Percentiles rank a stretch among this genome's conserved stretches.
phyloP scores from a whole-genome alignment of 768 basidiomycete genomes.

The Kwoniella botswanensis region DNA sequence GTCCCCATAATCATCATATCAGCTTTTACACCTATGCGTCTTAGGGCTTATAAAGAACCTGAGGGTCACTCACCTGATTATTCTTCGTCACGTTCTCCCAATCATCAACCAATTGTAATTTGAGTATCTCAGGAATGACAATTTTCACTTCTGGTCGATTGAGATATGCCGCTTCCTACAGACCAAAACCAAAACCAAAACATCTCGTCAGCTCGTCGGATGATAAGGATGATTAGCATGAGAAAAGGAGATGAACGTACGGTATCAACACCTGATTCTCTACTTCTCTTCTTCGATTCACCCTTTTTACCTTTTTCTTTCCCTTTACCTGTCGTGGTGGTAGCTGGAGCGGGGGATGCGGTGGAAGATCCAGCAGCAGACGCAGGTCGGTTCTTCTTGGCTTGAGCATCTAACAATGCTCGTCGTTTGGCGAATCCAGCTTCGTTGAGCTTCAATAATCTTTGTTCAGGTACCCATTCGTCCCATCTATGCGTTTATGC shows the following conservation, averaged over 20 bases:
- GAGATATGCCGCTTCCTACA: constrained; percentile 72
- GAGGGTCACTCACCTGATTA: constrained; percentile 67
- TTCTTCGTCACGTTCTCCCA: constrained; percentile 98
- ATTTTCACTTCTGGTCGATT: constrained; percentile 89
- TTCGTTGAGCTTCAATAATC: constrained; percentile 85
- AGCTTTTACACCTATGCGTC: neutral
- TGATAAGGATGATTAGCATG: neutral
- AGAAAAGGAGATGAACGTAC: constrained; percentile 31
- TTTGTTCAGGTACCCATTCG: constrained; percentile 86
- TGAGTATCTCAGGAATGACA: constrained; percentile 84
- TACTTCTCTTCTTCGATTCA: constrained; percentile 69
- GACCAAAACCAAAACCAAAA: neutral
- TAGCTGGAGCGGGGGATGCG: constrained; percentile 23
- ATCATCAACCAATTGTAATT: constrained; percentile 88
- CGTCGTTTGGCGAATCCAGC: constrained; percentile 79
- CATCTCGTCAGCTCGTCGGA: neutral
- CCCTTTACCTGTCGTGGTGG: constrained; percentile 27
- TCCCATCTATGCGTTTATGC: constrained; percentile 72
- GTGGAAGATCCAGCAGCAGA: constrained; percentile 31
- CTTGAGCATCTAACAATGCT: constrained; percentile 63
- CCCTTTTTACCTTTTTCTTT: constrained; percentile 56
- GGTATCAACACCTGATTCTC: constrained; percentile 50
- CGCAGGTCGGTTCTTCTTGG: constrained; percentile 59
- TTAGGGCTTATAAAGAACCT: too few species aligned
- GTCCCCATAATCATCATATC: neutral